These are phyloP conservation scores for Candida sanyaensis DNA, from an alignment of 1,139 yeast species.

Conservation along the genomic window DNA sequence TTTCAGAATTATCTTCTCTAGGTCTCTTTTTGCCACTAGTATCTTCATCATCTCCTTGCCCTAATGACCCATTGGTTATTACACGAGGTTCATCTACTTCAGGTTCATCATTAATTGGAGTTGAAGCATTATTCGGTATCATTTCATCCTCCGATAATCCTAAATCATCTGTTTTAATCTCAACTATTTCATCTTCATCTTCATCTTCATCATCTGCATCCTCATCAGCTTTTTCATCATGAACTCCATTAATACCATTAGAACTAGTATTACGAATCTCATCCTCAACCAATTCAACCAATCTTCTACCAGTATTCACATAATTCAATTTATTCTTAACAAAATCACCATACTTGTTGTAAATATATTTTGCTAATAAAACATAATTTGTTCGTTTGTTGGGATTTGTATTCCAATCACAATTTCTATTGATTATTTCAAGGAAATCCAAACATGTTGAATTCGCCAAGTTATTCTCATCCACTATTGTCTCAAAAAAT, in stretches of 20 bases:
- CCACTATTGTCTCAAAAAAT: conserved; percentile 51
- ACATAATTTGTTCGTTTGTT: conserved; percentile 42
- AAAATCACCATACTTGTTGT: conserved; percentile 34
- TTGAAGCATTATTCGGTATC: conserved; percentile 26
- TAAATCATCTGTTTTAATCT: conserved; percentile 21
- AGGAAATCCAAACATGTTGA: conserved; percentile 78
- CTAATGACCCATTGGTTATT: background rate
- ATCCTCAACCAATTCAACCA: conserved; percentile 29
- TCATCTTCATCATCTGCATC: conserved; percentile 25
- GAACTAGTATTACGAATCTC: conserved; percentile 15
- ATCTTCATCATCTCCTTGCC: background rate
- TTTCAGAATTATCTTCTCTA: conserved; percentile 18
- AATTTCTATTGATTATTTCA: conserved; percentile 46
- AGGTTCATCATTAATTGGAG: conserved; percentile 26
- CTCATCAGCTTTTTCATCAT: conserved; percentile 26
- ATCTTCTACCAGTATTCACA: conserved; percentile 35
- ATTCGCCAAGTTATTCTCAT: conserved; percentile 64
- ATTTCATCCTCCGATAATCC: conserved; percentile 27
- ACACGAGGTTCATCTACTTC: conserved; percentile 13
- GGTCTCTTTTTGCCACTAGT: conserved; percentile 18
- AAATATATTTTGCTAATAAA: conserved; percentile 51
- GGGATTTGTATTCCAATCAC: conserved; percentile 21
- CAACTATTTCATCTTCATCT: conserved; percentile 1
- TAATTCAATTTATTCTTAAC: conserved; percentile 20
- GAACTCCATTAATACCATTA: background rate